phyloP scores from a whole-genome alignment of 2,329 filamentous ascomycete species.

The Penicillium sp. region DNA sequence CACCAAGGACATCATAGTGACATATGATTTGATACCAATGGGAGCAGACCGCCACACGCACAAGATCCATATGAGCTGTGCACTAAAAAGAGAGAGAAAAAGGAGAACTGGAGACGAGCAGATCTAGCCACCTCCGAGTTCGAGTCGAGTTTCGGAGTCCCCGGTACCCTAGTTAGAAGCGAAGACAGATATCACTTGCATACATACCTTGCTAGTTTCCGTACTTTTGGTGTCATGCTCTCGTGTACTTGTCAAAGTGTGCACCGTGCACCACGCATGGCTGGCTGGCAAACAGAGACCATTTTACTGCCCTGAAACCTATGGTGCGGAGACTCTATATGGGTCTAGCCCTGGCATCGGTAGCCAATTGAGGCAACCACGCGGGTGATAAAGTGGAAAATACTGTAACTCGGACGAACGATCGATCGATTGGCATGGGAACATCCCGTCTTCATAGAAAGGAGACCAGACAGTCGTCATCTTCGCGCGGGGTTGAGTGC shows the following conservation, averaged over 20 bases:
- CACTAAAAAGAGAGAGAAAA: not conserved
- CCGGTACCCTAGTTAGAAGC: conserved; percentile 5
- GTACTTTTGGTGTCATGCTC: not conserved
- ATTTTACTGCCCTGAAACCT: not conserved
- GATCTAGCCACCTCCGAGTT: not conserved
- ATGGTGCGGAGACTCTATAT: conserved; percentile 5
- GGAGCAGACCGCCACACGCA: not conserved
- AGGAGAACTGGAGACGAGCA: not conserved
- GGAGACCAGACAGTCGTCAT: not conserved
- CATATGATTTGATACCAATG: conserved; percentile 1
- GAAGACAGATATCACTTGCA: not conserved
- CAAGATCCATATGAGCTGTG: not conserved
- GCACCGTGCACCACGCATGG: conserved; percentile 16
- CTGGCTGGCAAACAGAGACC: conserved; percentile 17
- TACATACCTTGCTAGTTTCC: not conserved
- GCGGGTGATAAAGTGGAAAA: conserved; percentile 1
- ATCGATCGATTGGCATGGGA: conserved; percentile 17
- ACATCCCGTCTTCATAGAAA: not conserved
- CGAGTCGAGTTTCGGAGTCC: conserved; percentile 8
- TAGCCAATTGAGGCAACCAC: conserved; percentile 8
- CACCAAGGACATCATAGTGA: conserved; percentile 11
- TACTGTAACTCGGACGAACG: conserved; percentile 13
- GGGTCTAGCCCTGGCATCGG: not conserved
- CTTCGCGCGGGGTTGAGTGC: conserved; percentile 5
- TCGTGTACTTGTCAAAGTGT: conserved; percentile 4